Base-by-base conservation (phyloP, 208 protist genomes). In the Wallacemonas rigidus region DNA sequence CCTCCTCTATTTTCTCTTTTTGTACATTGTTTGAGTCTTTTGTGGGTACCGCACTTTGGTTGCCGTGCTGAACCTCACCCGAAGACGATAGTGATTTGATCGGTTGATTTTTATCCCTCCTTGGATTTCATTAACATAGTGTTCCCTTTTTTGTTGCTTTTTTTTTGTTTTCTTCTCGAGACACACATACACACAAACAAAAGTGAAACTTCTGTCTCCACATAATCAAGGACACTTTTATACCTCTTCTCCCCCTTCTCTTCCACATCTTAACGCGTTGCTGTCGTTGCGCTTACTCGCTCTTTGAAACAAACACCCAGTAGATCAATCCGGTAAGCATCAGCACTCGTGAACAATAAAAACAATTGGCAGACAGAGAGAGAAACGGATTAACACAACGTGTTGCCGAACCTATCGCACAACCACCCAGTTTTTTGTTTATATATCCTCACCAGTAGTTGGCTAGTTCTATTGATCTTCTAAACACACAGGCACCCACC, bases 101-200 rank as follows among this genome's bases (percentile, higher is more conserved):
- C 26, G 26, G 26, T 26, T 1, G 26, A 26, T 26, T 26, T 26
- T 26, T 67, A 15, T 71, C 55, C 35, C 39, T 44, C 62, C 47
- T 45, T 57, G 14, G 57, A 17, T 62, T 5, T n/a, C 26, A 7
- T n/a, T 1, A 9, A 17, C 54, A 15, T n/a, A 15, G 14, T 54
- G 4, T 71, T 61, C 73, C 55, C 71, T n/a, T 64, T 43, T 60
- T 26, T 55, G 54, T 45, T 79, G 38, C 45, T 68, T 62, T 43
- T 54, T n/a, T 15, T 53, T 60, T 69, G 58, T 72, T 72, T 71
- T 12, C 63, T 76, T 76, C 38, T 64, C 15, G 44, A 64, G 38
- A 64, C 7, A 26, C 26, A 26, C 26, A 26, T 26, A 26, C 26
- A 26, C 26, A 26, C 15, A 64, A 64, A 64, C 35, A 64, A 64